phyloP scores from a whole-genome alignment of 2,329 filamentous ascomycete genomes.

The Colletotrichum karsti region DNA sequence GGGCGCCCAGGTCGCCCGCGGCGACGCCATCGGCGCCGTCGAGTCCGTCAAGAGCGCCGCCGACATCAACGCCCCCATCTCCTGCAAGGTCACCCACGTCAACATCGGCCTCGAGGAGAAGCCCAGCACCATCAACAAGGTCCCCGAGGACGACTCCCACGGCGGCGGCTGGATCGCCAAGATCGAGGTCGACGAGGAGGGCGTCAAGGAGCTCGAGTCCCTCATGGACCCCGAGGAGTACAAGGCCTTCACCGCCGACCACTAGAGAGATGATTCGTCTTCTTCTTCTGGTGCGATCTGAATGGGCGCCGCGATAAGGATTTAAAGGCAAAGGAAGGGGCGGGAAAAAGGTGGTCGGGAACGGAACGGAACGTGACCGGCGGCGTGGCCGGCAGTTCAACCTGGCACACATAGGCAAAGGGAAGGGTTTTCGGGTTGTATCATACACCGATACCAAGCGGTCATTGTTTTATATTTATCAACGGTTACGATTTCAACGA shows the following conservation, averaged over 20 bases:
- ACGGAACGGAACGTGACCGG: background rate
- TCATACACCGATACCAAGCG: conserved; percentile 16
- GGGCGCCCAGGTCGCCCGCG: conserved; percentile 73
- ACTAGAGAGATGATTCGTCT: conserved; percentile 34
- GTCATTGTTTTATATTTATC: background rate
- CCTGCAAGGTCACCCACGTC: conserved; percentile 77
- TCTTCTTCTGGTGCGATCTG: too few species aligned
- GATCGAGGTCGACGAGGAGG: conserved; percentile 77
- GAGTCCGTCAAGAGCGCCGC: conserved; percentile 99
- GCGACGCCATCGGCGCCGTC: conserved; percentile 91
- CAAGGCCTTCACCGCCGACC: conserved; percentile 71
- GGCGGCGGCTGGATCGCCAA: conserved; percentile 93
- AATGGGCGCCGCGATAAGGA: background rate
- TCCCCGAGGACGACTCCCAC: conserved; percentile 79
- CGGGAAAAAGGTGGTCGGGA: background rate
- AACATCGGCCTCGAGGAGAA: conserved; percentile 84
- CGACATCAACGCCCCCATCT: conserved; percentile 91
- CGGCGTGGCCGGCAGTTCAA: conserved; percentile 27
- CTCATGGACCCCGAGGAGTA: conserved; percentile 85
- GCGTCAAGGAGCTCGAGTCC: conserved; percentile 72
- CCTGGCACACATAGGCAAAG: conserved; percentile 19
- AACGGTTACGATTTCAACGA: conserved; percentile 27
- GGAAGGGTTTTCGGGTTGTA: conserved; percentile 13
- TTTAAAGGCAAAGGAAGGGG: background rate
- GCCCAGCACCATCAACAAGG: conserved; percentile 87